Base-by-base conservation (phyloP, 371 early-diverging fungal species). In the Mucor velutinosus region DNA sequence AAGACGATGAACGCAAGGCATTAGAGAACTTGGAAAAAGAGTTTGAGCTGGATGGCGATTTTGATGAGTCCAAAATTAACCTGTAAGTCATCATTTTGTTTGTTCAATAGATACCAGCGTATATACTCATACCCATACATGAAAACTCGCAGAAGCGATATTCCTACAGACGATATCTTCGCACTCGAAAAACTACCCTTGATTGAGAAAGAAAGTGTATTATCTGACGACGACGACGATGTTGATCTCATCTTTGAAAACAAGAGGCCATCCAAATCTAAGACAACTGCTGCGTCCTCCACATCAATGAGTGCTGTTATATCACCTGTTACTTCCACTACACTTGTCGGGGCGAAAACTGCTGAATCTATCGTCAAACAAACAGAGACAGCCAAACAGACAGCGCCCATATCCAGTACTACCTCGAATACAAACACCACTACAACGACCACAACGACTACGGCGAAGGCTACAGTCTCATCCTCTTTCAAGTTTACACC, bases 1-100 rank as follows among this genome's bases (percentile, higher is more conserved):
- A 86, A 58, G 75, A 84, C 58, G 87, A 87, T 72, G 83, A 86
- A 60, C 72, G 77, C 1, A 64, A 83, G 61, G 84, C 82, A 66
- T 63, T 81, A 1, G 82, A 79, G 27, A 74, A 74, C 21, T 67
- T 84, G 15, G 89, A 82, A 43, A 81, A 76, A 58, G 82, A 81
- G 29, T 71, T 81, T 57, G 80, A 74, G 39, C 69, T 71, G 27
- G 61, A 80, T 21, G 80, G 73, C 7, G 77, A 82, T 39, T 75
- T 77, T 60, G 83, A 83, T 29, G 76, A 74, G 3, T 71, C 77
- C 14, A 62, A 65, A 65, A 30, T 60, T 15, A 60, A 30, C 12
- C 35, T 63, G 69, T 63, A 68, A 68, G 69, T 47, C 2, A n/a
- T 27, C 0, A 25, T 66, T 27, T 7, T 39, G 8, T 45, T 17